Evolutionary conservation across 768 basidiomycete genomes (phyloP).

Genomic region (Tephrocybe sp.): DNA sequence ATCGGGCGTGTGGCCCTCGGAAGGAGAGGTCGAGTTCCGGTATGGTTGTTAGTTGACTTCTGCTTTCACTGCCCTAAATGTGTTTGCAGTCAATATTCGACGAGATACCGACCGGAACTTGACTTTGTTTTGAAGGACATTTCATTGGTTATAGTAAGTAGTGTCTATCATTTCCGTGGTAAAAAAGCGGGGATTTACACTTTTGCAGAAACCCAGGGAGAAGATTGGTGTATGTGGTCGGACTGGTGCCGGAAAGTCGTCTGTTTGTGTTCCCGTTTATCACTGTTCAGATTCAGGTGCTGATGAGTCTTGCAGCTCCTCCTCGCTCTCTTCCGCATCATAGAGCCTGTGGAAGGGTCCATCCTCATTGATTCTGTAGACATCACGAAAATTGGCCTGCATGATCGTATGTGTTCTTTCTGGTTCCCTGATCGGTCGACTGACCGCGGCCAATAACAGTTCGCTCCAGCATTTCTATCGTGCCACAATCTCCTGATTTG

Average conservation of each 20-base stretch:
- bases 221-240: slow-evolving; percentile 90
- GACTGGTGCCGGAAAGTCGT: slow-evolving; percentile 82
- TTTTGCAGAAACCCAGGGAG: slow-evolving; percentile 65
- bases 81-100: slow-evolving; percentile 63
- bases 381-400: slow-evolving; percentile 72
- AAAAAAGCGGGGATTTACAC: slow-evolving; percentile 1
- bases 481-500: slow-evolving; percentile 76
- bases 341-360: slow-evolving; percentile 67
- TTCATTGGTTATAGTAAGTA: slow-evolving; percentile 64
- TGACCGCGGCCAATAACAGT: too few relatives aligned
- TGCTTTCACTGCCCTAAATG: background rate
- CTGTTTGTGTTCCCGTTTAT: slow-evolving; percentile 39
- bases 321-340: slow-evolving; percentile 74
- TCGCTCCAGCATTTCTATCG: slow-evolving; percentile 79
- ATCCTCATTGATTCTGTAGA: slow-evolving; percentile 78
- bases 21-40: slow-evolving; percentile 75
- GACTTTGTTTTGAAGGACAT: slow-evolving; percentile 81
- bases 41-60: slow-evolving; percentile 21
- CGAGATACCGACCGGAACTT: slow-evolving; percentile 77
- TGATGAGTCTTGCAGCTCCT: slow-evolving; percentile 41
- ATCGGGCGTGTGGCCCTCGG: slow-evolving; percentile 62
- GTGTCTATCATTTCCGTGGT: background rate
- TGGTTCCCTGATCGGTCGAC: too few relatives aligned
- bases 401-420: slow-evolving; percentile 50
- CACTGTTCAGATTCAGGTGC: background rate